Evolutionary conservation across 306 rosid species (phyloP).

Genomic region (Cicer chorassanicum): DNA sequence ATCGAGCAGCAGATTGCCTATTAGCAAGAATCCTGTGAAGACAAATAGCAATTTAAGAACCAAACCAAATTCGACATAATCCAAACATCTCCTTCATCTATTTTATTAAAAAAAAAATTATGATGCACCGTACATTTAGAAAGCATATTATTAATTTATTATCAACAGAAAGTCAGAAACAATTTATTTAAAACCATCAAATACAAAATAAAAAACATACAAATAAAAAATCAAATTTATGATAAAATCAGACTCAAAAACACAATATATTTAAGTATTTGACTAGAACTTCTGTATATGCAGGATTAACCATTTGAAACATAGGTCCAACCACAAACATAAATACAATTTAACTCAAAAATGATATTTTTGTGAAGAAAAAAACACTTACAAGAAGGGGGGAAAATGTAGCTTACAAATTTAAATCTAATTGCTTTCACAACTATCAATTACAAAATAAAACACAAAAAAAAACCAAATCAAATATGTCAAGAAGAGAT

Average conservation of each 20-base stretch:
- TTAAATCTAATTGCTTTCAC: neutral
- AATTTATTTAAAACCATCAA: neutral
- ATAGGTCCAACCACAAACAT: neutral
- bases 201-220: neutral
- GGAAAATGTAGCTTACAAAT: neutral
- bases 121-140: neutral
- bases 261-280: neutral
- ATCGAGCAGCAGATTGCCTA: constrained; percentile 95
- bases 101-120: neutral
- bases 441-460: neutral
- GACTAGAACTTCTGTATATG: neutral
- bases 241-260: neutral
- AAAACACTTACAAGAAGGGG: neutral
- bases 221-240: constrained; percentile 7
- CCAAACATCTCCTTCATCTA: neutral
- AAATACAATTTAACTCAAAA: neutral
- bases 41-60: constrained; percentile 13
- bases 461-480: neutral
- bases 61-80: constrained; percentile 25
- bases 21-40: constrained; percentile 82
- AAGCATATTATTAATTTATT: neutral
- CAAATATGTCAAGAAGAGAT: neutral
- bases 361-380: neutral
- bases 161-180: neutral
- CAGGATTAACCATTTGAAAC: neutral